phyloP scores from a whole-genome alignment of 2,329 filamentous ascomycete species.

The Tolypocladium tropicale region DNA sequence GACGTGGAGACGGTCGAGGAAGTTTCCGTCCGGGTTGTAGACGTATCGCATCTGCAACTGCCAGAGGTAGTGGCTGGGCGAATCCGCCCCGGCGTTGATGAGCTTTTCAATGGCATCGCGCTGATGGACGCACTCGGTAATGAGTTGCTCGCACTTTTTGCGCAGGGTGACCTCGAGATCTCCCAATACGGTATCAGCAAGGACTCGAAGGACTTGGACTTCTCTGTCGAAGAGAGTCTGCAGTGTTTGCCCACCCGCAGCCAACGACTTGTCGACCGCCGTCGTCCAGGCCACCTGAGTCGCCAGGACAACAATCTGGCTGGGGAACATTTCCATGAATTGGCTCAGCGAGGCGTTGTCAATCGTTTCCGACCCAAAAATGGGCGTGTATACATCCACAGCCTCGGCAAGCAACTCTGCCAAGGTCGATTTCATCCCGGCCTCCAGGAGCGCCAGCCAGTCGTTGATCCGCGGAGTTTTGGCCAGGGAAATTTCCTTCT shows the following conservation, averaged over 20 bases:
- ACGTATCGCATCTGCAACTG: conserved; percentile 95
- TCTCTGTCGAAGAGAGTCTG: conserved; percentile 68
- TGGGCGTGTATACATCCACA: conserved; percentile 66
- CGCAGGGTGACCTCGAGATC: conserved; percentile 79
- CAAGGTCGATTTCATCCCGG: conserved; percentile 86
- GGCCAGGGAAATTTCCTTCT: conserved; percentile 81
- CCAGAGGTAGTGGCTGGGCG: conserved; percentile 80
- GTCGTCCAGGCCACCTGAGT: conserved; percentile 92
- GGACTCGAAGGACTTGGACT: conserved; percentile 71
- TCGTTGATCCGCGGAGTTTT: conserved; percentile 98
- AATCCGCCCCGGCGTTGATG: conserved; percentile 61
- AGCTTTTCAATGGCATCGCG: conserved; percentile 88
- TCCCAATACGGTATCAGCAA: conserved; percentile 81
- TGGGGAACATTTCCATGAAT: conserved; percentile 80
- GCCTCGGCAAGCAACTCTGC: conserved; percentile 86
- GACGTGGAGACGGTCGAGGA: conserved; percentile 71
- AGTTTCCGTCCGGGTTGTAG: conserved; percentile 73
- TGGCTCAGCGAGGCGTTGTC: conserved; percentile 59
- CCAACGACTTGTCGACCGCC: conserved; percentile 68
- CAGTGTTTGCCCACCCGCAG: conserved; percentile 59
- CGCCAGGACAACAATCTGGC: conserved; percentile 89
- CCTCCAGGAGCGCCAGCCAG: conserved; percentile 90
- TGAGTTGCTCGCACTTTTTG: conserved; percentile 97
- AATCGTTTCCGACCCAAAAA: conserved; percentile 63
- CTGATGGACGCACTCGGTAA: conserved; percentile 98